Conservation (phyloP, 495 filamentous ascomycete genomes). For the Parathielavia hyrcaniae region DNA sequence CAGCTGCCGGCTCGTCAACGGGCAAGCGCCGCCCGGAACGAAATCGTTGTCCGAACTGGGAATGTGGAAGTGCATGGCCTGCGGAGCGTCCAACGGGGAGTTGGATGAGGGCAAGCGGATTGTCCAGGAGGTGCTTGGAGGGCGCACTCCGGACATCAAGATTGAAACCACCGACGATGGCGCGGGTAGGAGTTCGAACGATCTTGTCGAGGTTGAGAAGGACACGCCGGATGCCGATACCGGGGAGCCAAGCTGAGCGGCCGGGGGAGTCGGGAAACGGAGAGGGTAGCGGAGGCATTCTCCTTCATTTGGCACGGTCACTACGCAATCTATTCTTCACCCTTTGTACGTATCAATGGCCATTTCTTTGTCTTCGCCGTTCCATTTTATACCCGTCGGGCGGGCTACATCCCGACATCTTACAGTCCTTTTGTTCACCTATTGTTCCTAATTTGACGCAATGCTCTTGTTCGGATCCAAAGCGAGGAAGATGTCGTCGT, state of each 20-base stretch:
- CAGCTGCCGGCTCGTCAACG: constrained; percentile 84
- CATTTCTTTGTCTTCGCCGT: not conserved
- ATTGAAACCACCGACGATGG: constrained; percentile 26
- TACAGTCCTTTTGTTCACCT: not conserved
- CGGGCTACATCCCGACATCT: not conserved
- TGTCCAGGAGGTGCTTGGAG: constrained; percentile 44
- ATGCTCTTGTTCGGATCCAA: not conserved
- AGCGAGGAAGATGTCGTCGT: not conserved
- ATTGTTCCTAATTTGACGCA: not conserved
- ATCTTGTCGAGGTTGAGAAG: constrained; percentile 37
- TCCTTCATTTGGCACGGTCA: not conserved
- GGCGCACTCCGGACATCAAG: not conserved
- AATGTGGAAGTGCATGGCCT: constrained; percentile 81
- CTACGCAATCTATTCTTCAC: not conserved
- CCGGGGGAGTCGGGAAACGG: constrained; percentile 12
- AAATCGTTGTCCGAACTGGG: constrained; percentile 73
- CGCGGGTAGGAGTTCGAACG: constrained; percentile 33
- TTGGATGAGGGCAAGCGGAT: constrained; percentile 61
- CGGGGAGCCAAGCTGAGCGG: not conserved
- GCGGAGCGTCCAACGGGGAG: constrained; percentile 76
- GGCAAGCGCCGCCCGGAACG: constrained; percentile 86
- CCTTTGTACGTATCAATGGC: too few species aligned
- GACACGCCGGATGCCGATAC: constrained; percentile 23
- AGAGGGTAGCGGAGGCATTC: constrained; percentile 1
- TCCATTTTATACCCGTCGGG: not conserved